phyloP scores from a whole-genome alignment of 2,329 filamentous ascomycete genomes.

The Aspergillus pseudoterreus region DNA sequence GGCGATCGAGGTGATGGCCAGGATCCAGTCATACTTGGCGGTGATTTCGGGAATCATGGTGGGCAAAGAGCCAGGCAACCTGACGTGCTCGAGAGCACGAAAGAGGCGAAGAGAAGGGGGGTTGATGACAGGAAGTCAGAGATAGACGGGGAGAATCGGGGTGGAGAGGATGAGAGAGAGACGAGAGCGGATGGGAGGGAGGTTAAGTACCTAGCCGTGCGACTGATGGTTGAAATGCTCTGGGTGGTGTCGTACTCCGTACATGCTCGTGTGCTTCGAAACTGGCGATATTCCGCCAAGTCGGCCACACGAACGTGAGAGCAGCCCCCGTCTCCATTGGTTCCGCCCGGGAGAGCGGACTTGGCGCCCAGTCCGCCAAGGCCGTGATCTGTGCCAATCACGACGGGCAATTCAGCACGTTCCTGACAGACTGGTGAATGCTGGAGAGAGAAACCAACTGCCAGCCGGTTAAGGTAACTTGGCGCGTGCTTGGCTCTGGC shows the following conservation, averaged over 20 bases:
- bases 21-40: conserved; percentile 28
- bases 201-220: too few relatives aligned
- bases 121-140: neutral
- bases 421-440: neutral
- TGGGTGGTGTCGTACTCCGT: neutral
- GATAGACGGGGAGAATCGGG: neutral
- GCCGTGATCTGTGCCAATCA: neutral
- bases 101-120: neutral
- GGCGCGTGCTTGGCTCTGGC: neutral
- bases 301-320: neutral
- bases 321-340: neutral
- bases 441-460: neutral
- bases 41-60: conserved; percentile 21
- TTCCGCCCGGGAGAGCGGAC: neutral
- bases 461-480: neutral
- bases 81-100: neutral
- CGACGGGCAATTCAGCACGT: neutral
- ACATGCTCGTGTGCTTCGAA: neutral
- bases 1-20: conserved; percentile 25
- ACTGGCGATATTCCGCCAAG: neutral
- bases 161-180: neutral
- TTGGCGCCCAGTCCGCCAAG: conserved; percentile 1
- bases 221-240: too few relatives aligned
- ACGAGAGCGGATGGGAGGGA: neutral
- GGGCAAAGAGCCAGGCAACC: neutral